Conservation (phyloP, 306 rosid genomes). For the Cucumis hystrix region DNA sequence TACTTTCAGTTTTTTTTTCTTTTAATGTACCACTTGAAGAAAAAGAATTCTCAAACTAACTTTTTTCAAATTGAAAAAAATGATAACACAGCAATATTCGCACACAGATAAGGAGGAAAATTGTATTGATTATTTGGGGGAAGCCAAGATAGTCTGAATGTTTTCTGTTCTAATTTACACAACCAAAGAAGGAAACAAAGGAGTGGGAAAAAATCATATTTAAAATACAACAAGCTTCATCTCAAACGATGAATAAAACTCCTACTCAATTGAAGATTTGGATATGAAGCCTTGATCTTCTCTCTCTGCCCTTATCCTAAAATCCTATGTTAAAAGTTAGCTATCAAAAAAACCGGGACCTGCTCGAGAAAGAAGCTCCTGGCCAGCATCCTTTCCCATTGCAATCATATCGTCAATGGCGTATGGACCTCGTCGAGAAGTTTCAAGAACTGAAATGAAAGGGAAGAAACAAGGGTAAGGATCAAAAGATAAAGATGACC, state of each 20-base stretch:
- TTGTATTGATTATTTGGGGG: neutral
- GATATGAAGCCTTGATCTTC: constrained; percentile 1
- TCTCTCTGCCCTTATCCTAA: neutral
- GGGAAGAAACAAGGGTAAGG: neutral
- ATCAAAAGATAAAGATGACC: neutral
- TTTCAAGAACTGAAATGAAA: constrained; percentile 49
- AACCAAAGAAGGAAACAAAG: neutral
- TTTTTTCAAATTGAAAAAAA: neutral
- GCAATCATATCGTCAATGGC: constrained; percentile 51
- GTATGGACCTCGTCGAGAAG: constrained; percentile 59
- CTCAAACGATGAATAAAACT: neutral
- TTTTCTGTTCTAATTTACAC: constrained; percentile 6
- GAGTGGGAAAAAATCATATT: neutral
- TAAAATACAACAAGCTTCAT: constrained; percentile 1
- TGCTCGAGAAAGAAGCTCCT: constrained; percentile 73
- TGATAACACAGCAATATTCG: neutral
- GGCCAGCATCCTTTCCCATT: constrained; percentile 81
- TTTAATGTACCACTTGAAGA: neutral
- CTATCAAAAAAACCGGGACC: constrained; percentile 67
- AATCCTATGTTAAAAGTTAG: constrained; percentile 4
- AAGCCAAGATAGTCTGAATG: neutral
- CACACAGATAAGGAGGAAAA: neutral
- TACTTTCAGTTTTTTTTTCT: neutral
- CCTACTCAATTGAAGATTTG: neutral
- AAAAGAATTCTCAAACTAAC: neutral